Evolutionary conservation across 2,329 filamentous ascomycete species (phyloP), one percentile per base, ranked within the genome.

Genomic region (Aaosphaeria arxii): DNA sequence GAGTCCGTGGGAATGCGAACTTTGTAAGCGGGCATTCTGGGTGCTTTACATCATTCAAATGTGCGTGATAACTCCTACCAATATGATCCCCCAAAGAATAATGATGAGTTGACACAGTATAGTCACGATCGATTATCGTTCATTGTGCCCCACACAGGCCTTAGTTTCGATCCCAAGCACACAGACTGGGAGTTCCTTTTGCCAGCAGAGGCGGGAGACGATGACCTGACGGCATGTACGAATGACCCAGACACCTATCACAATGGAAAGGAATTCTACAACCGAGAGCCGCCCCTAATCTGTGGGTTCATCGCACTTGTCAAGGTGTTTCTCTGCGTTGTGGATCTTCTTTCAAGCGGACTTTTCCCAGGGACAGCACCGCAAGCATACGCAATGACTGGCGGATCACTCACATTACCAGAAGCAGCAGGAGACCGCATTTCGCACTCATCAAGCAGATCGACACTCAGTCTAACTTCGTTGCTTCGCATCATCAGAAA

Each of bases 11-110:
- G 54, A 56, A 13, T 17, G 44, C 4, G 49, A 56, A 41, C 28
- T 54, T 11, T 56, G 52, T 40, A 56, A 54, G 46, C 44, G 54
- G 45, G 47, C 51, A 9, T 52, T 56, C 40, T 54, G 49, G 54
- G 29, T 54, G 38, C 52, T 56, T 3, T 52, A 52, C 30, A 54
- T 56, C 29, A 54, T 56, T 32, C 54, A 56, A 44, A 56, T 54
- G 50, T 52, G 6, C 29, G 42, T 39, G 33, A 24, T 3, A 4
- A 11, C 9, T 36, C 33, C 33, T 9, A 4, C 9, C 33, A n/a
- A 9, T 4, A 9, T 36, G 33, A 36, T 24, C 17, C 17, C 17
- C 17, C 17, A 24, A 24, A 24, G 17, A 24, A 3, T 24, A 24
- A 24, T 24, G 17, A 24, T 24, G 17, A 24, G 17, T 24, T 24